Conservation (phyloP, 1,139 yeast genomes). For the Magnusiomyces sp. region DNA sequence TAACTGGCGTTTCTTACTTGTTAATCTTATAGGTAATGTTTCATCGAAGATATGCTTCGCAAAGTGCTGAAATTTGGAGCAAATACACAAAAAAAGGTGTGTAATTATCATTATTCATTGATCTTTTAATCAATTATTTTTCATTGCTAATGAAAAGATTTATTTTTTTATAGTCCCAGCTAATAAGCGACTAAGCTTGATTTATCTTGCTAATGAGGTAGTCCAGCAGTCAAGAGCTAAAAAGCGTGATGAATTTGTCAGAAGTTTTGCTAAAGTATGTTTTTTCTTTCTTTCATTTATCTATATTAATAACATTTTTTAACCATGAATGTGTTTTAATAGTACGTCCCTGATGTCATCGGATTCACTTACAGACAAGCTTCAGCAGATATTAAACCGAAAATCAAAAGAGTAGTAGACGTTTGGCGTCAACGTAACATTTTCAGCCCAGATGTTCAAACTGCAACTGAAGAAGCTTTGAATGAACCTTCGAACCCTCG, state of each 20-base stretch:
- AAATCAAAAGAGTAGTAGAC: conserved; percentile 53
- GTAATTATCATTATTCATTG: conserved; percentile 1
- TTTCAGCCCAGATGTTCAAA: conserved; percentile 40
- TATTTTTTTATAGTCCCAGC: conserved; percentile 28
- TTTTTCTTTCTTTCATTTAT: neutral
- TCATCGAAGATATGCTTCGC: conserved; percentile 58
- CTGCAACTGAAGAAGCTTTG: conserved; percentile 36
- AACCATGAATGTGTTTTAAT: no score
- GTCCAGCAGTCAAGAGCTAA: conserved; percentile 73
- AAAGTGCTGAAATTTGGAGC: conserved; percentile 58
- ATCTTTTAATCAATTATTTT: neutral
- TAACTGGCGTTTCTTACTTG: neutral
- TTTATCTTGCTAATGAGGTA: conserved; percentile 76
- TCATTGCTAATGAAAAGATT: neutral
- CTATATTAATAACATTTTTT: conserved; percentile 29
- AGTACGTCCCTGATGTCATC: conserved; percentile 32
- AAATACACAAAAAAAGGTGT: conserved; percentile 33
- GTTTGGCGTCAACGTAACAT: conserved; percentile 71
- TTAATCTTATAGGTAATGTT: conserved; percentile 37
- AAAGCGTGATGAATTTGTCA: conserved; percentile 49
- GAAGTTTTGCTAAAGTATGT: conserved; percentile 42
- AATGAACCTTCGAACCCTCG: conserved; percentile 4
- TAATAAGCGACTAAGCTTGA: conserved; percentile 46
- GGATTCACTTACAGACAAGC: conserved; percentile 27
- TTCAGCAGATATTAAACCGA: conserved; percentile 38